These are phyloP conservation scores for Limnanthes douglasii DNA, from an alignment of 345 rosid genomes.

Conservation along the genomic window DNA sequence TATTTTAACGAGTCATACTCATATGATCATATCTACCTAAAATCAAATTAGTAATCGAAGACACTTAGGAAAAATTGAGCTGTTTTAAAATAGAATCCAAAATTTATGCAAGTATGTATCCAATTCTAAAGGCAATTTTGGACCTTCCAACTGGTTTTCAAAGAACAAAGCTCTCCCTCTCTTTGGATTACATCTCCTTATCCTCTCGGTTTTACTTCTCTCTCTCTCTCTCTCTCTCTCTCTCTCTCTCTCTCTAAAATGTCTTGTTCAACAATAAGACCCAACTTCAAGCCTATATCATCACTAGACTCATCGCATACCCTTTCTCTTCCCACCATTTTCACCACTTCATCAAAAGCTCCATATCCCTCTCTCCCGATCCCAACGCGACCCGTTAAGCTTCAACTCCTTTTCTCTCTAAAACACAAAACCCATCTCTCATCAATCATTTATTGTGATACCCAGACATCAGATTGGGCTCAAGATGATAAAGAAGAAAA, in stretches of 20 bases:
- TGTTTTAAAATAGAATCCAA: no score
- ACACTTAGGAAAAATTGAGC: no score
- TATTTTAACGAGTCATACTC: no score
- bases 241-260: conserved; percentile 8
- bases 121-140: no score
- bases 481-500: conserved; percentile 21
- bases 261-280: conserved; percentile 17
- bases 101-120: no score
- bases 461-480: conserved; percentile 36
- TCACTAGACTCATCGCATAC: conserved; percentile 25
- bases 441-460: conserved; percentile 19
- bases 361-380: conserved; percentile 12
- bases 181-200: no score
- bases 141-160: no score
- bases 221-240: background rate
- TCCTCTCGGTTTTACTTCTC: no score
- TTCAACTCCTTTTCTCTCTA: conserved; percentile 17
- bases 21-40: no score
- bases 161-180: no score
- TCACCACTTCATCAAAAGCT: conserved; percentile 15
- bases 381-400: conserved; percentile 10
- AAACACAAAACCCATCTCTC: conserved; percentile 18
- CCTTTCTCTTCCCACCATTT: conserved; percentile 24
- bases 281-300: conserved; percentile 25
- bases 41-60: no score